phyloP scores from a whole-genome alignment of 805 yeast genomes.

The Danielia oregonensis region DNA sequence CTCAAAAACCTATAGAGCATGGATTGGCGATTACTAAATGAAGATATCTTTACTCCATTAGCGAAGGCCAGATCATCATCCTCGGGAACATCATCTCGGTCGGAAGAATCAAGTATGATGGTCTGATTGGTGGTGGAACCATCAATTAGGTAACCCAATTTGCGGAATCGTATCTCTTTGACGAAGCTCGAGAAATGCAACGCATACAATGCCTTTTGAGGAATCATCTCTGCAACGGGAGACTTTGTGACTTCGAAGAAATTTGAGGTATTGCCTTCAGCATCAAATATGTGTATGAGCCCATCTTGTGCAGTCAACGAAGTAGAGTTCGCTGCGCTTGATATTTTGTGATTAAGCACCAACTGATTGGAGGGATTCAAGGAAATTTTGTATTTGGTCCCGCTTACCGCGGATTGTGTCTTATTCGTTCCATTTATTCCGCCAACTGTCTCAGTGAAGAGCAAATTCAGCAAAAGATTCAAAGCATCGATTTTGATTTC shows the following conservation, averaged over 20 bases:
- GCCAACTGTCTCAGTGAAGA: conserved; percentile 24
- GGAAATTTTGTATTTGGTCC: conserved; percentile 8
- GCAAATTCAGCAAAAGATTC: conserved; percentile 21
- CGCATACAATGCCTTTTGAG: conserved; percentile 35
- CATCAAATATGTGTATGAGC: conserved; percentile 29
- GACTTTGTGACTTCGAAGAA: conserved; percentile 22
- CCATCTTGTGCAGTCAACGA: conserved; percentile 29
- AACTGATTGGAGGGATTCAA: conserved; percentile 16
- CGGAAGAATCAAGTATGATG: conserved; percentile 48
- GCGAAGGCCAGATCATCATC: conserved; percentile 13
- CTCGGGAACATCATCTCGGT: conserved; percentile 30
- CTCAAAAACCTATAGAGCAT: conserved; percentile 63
- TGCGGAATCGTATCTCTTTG: conserved; percentile 62
- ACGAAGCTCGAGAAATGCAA: conserved; percentile 58
- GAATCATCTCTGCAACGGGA: conserved; percentile 24
- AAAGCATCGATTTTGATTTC: conserved; percentile 30
- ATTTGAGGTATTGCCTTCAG: conserved; percentile 4
- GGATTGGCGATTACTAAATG: conserved; percentile 33
- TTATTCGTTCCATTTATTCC: conserved; percentile 28
- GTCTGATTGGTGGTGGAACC: conserved; percentile 52
- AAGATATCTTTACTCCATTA: conserved; percentile 2
- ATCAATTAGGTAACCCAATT: conserved; percentile 53
- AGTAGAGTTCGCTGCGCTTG: conserved; percentile 10
- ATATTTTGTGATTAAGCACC: conserved; percentile 18
- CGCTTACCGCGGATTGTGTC: conserved; percentile 1